Base-by-base conservation (phyloP, 805 yeast species). In the Candida vartiovaarae region DNA sequence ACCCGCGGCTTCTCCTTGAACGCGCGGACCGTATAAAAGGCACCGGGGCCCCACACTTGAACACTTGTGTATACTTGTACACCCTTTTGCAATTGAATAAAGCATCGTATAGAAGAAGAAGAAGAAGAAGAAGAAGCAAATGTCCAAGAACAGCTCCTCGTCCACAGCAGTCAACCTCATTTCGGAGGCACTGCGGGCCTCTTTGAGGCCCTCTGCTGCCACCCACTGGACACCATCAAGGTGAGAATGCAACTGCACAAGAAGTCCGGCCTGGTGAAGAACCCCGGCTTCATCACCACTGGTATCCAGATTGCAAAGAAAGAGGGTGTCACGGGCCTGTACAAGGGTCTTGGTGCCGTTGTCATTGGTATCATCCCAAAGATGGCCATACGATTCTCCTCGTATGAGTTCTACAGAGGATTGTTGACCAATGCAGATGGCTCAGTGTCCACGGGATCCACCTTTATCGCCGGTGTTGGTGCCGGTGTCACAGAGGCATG, bases 131-230 rank as follows among this genome's bases (percentile, higher is more conserved):
- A 28, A 28, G 8, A 28, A 29, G 8, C 37, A 8, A 34, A 51
- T 46, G 48, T 49, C 51, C 30, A 28, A 66, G 49, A 64, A 64
- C 47, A 62, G 59, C 42, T 53, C 65, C 9, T 63, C 70, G 20
- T 53, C 60, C 40, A 70, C 82, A 25, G 76, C 80, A 9, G 74
- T 82, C 44, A 89, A 84, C 58, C 72, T 84, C 53, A 72, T 87
- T 39, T 93, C 97, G 99, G 99, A 56, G 99, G 99, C 57, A 80
- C 91, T 6, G 99, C 99, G 10, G 99, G 99, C 46, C 72, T 91
- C 48, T 87, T 90, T 61, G 99, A 91, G 72, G 99, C 98, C n/a
- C 73, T 93, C 50, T 81, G 91, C 64, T 91, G 99, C 64, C 99
- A 91, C 65, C 98, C 98, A n/a, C 75, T 91, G 56, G 99, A 91